A percentile compares a stretch with the other conserved stretches of the same genome.
These are phyloP conservation scores for Eragrostis curvula DNA, from an alignment of 176 grass and related monocot genomes.

Conservation along the genomic window DNA sequence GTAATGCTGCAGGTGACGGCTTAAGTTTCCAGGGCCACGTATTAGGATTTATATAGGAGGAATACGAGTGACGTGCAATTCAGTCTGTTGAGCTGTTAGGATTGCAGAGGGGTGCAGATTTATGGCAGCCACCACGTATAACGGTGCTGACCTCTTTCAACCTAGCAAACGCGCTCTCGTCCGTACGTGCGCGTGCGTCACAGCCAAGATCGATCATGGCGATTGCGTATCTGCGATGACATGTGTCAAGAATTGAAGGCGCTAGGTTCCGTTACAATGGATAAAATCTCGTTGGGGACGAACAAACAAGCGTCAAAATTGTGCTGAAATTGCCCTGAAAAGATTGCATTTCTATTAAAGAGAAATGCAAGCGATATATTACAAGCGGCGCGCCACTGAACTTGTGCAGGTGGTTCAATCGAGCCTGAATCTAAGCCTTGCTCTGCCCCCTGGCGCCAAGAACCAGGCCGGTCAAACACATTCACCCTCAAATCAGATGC, in stretches of 20 bases:
- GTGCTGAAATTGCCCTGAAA: background rate
- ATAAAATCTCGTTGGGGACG: background rate
- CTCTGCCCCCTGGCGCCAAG: conserved; percentile 33
- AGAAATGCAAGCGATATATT: background rate
- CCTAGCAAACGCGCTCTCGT: background rate
- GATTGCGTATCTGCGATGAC: background rate
- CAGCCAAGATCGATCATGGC: background rate
- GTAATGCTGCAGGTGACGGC: conserved; percentile 2
- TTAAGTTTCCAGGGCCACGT: background rate
- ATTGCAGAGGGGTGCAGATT: conserved; percentile 5
- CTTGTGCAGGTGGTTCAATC: conserved; percentile 9
- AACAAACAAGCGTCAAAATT: background rate
- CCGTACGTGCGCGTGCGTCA: background rate
- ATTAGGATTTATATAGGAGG: background rate
- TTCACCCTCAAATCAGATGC: background rate
- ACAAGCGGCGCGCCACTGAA: background rate
- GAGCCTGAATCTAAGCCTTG: conserved; percentile 33
- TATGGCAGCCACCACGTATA: background rate
- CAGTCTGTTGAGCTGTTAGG: conserved; percentile 27
- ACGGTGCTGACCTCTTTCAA: background rate
- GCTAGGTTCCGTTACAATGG: background rate
- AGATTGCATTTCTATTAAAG: background rate
- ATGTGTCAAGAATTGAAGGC: too few species aligned
- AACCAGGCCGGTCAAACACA: conserved; percentile 28
- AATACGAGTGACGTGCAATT: conserved; percentile 6